phyloP scores from a whole-genome alignment of 2,329 filamentous ascomycete species.

The Botrytis paeoniae region DNA sequence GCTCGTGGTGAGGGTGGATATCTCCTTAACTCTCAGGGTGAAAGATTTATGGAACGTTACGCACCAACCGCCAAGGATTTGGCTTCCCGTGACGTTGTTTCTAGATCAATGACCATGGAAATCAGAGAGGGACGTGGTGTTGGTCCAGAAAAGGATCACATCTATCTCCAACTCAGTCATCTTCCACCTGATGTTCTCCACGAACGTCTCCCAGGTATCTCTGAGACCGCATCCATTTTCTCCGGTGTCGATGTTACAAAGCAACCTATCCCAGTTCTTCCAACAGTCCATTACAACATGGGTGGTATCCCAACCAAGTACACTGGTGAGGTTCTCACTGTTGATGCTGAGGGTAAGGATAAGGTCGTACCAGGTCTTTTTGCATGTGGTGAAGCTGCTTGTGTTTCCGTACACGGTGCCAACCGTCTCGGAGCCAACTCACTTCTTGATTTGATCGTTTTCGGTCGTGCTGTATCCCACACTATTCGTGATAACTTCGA shows the following conservation, averaged over 20 bases:
- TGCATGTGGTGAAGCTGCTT: constrained; percentile 48
- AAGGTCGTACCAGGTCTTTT: constrained; percentile 46
- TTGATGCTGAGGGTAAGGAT: constrained; percentile 41
- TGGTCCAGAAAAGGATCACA: constrained; percentile 47
- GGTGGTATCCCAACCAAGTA: constrained; percentile 50
- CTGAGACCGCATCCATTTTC: constrained; percentile 50
- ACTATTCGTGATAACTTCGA: constrained; percentile 70
- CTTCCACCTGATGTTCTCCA: constrained; percentile 46
- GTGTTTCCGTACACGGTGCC: constrained; percentile 48
- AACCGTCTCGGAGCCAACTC: constrained; percentile 49
- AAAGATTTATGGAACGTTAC: constrained; percentile 52
- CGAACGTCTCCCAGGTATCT: constrained; percentile 48
- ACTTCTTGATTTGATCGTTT: constrained; percentile 49
- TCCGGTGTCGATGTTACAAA: constrained; percentile 48
- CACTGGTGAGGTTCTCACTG: constrained; percentile 46
- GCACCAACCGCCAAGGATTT: constrained; percentile 50
- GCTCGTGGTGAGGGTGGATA: constrained; percentile 50
- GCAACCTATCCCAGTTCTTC: constrained; percentile 49
- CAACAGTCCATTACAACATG: constrained; percentile 53
- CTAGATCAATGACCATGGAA: constrained; percentile 48
- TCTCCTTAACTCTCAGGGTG: constrained; percentile 47
- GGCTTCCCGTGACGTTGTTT: constrained; percentile 48
- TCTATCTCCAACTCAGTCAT: constrained; percentile 48
- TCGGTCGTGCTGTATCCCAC: constrained; percentile 70
- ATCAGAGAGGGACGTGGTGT: constrained; percentile 47